These are phyloP conservation scores for Leccinum laetum DNA, from an alignment of 1,284 basidiomycete species.

Conservation along the genomic window DNA sequence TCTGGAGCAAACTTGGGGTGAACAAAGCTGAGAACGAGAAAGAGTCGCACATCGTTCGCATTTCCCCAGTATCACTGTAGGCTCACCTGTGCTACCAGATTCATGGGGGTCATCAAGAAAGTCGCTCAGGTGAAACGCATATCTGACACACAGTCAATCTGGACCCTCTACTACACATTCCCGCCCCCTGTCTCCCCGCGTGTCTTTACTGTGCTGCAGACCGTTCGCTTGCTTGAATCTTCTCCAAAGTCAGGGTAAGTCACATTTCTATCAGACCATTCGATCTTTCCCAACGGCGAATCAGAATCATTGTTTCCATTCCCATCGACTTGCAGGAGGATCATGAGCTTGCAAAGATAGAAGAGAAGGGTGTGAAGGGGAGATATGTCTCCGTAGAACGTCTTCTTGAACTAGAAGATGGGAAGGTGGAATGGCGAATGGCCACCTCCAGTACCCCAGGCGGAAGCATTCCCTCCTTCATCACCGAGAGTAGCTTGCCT, in stretches of 20 bases:
- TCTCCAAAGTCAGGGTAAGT: slow-evolving; percentile 56
- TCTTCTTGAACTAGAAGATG: slow-evolving; percentile 60
- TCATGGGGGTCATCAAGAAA: slow-evolving; percentile 63
- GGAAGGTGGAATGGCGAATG: slow-evolving; percentile 75
- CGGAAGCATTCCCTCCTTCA: slow-evolving; percentile 63
- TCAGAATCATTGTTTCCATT: slow-evolving; percentile 67
- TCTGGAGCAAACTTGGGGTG: slow-evolving; percentile 66
- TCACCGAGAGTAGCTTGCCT: slow-evolving; percentile 59
- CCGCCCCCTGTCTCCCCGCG: slow-evolving; percentile 68
- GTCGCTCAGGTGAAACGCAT: slow-evolving; percentile 60
- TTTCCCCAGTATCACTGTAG: neutral
- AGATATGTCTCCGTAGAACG: slow-evolving; percentile 72
- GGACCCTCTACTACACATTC: slow-evolving; percentile 74
- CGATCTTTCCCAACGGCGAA: neutral
- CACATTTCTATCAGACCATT: neutral
- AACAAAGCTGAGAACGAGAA: slow-evolving; percentile 70
- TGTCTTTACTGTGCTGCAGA: slow-evolving; percentile 74
- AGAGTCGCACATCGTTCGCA: slow-evolving; percentile 41
- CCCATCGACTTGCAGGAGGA: slow-evolving; percentile 66
- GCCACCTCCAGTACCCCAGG: slow-evolving; percentile 75
- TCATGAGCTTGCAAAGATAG: slow-evolving; percentile 55
- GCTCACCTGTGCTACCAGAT: slow-evolving; percentile 41
- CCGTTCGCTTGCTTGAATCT: slow-evolving; percentile 48
- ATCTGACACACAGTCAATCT: slow-evolving; percentile 63
- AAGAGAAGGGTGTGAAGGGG: slow-evolving; percentile 67